Conservation (phyloP, 2,329 filamentous ascomycete genomes). For the Cladosporium oxysporum region DNA sequence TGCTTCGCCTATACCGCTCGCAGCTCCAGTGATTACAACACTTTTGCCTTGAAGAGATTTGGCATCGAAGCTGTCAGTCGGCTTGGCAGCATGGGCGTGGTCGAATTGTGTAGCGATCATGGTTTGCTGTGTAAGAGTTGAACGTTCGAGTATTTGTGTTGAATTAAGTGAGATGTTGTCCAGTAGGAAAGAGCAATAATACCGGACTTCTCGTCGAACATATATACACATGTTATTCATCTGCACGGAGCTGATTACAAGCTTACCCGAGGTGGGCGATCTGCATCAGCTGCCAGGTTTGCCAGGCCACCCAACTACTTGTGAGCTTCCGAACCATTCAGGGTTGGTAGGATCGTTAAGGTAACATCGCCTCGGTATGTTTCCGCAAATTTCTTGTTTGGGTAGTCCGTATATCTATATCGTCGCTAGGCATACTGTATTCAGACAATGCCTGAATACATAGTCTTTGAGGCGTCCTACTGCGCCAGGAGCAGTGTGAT, state of each 20-base stretch:
- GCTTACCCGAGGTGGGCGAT: constrained; percentile 16
- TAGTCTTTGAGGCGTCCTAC: not conserved
- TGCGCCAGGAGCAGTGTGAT: not conserved
- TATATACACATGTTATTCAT: not conserved
- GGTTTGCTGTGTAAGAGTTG: not conserved
- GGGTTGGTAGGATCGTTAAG: not conserved
- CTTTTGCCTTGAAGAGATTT: constrained; percentile 46
- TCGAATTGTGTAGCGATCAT: constrained; percentile 5
- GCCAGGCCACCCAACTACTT: not conserved
- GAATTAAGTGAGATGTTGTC: not conserved
- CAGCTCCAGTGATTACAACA: constrained; percentile 53
- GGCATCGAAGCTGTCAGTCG: constrained; percentile 40
- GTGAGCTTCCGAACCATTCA: not conserved
- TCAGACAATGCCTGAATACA: not conserved
- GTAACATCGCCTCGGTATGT: not conserved
- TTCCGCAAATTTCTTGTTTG: not conserved
- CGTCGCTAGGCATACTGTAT: not conserved
- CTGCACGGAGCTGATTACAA: constrained; percentile 8
- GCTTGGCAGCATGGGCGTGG: constrained; percentile 33
- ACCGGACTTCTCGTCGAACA: not conserved
- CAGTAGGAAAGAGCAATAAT: not conserved
- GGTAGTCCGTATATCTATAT: not conserved
- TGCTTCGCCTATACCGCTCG: constrained; percentile 41
- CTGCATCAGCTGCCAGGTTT: not conserved
- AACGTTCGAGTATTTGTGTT: not conserved